A percentile compares a stretch with the other conserved stretches of the same genome.
Conservation (phyloP, 129 eudicot genomes). For the Escallonia herrerae region DNA sequence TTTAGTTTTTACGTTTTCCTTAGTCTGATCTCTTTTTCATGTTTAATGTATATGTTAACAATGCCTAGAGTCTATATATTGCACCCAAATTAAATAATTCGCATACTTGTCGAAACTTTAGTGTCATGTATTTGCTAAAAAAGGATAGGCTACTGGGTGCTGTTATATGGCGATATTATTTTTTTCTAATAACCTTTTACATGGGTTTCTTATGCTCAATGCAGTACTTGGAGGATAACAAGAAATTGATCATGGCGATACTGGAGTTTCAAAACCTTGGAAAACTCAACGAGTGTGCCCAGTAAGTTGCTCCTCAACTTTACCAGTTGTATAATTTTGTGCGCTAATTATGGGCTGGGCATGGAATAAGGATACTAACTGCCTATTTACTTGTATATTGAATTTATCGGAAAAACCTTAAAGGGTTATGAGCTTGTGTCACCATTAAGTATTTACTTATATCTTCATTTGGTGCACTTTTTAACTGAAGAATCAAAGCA, state of each 20-base stretch:
- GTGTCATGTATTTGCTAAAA: background rate
- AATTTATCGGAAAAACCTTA: too few relatives aligned
- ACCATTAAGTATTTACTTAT: too few relatives aligned
- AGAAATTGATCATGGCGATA: constrained; percentile 79
- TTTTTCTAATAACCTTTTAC: background rate
- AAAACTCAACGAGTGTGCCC: constrained; percentile 71
- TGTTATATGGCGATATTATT: background rate
- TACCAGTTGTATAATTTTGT: too few relatives aligned
- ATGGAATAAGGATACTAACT: too few relatives aligned
- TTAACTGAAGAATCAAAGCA: too few relatives aligned
- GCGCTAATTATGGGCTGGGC: too few relatives aligned
- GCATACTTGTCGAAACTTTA: background rate
- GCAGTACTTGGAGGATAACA: constrained; percentile 92
- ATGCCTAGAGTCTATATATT: background rate
- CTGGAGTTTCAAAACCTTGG: constrained; percentile 82
- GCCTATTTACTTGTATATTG: too few relatives aligned
- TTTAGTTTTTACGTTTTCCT: too few relatives aligned
- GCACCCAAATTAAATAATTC: background rate
- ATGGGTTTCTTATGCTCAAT: constrained; percentile 15
- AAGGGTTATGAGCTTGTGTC: too few relatives aligned
- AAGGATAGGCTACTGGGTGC: background rate
- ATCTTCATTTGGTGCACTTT: too few relatives aligned
- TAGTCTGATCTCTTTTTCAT: too few relatives aligned
- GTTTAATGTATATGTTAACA: background rate
- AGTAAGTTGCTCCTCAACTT: constrained; percentile 46